A percentile compares a stretch with the other conserved stretches of the same genome.
phyloP scores from a whole-genome alignment of 2,329 filamentous ascomycete species.

The Seiridium unicorne region DNA sequence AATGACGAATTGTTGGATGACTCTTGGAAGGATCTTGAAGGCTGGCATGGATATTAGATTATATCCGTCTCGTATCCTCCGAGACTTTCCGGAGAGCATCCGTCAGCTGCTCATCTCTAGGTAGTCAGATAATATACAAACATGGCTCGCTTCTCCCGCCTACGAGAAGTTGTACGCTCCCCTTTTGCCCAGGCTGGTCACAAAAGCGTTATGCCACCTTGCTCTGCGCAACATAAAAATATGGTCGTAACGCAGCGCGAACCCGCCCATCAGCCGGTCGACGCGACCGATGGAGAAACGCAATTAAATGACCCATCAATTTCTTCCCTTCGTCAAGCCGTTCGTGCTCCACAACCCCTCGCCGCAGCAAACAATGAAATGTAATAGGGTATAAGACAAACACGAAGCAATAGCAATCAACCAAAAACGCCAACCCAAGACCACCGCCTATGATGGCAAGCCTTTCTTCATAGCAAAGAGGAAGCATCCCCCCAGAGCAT shows the following conservation, averaged over 20 bases:
- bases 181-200: too few species aligned
- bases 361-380: slow-evolving; percentile 34
- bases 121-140: slow-evolving; percentile 4
- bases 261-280: too few species aligned
- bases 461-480: neutral
- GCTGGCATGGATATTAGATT: neutral
- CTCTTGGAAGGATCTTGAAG: neutral
- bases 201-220: too few species aligned
- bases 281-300: slow-evolving; percentile 7
- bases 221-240: too few species aligned
- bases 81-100: neutral
- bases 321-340: slow-evolving; percentile 24
- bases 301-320: slow-evolving; percentile 19
- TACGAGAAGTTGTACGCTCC: too few species aligned
- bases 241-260: too few species aligned
- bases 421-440: slow-evolving; percentile 22
- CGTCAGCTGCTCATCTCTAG: neutral
- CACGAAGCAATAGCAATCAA: slow-evolving; percentile 25
- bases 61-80: neutral
- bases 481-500: neutral
- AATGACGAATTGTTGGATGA: neutral
- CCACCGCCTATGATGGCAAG: neutral
- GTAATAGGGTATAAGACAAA: slow-evolving; percentile 38
- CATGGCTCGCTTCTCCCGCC: too few species aligned
- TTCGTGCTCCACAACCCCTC: slow-evolving; percentile 25